Conservation (phyloP, 108 stramenopile genomes). For the Pseudonitzschia pungens region DNA sequence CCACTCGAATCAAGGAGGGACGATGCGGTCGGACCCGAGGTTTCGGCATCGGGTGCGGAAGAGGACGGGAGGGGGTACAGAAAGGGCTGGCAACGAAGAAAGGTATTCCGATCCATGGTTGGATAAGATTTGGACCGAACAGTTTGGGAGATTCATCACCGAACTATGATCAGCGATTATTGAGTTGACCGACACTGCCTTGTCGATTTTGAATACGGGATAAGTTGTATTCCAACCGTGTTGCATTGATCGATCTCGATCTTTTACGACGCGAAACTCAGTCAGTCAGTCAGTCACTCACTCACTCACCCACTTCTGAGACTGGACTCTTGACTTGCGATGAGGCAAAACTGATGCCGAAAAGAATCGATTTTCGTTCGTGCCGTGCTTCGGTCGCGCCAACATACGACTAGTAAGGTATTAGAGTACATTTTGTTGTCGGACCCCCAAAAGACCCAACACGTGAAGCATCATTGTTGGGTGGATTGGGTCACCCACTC, state of each 20-base stretch:
- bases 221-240: no score
- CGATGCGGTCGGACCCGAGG: not conserved
- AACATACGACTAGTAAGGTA: not conserved
- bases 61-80: conserved; percentile 16
- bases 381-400: not conserved
- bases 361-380: not conserved
- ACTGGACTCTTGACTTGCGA: no score
- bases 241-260: no score
- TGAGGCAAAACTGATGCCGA: not conserved
- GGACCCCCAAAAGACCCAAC: not conserved
- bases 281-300: no score
- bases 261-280: no score
- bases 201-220: no score
- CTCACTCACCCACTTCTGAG: no score
- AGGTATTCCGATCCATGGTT: conserved; percentile 26
- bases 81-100: conserved; percentile 27
- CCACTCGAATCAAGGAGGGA: not conserved
- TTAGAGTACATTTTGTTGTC: not conserved
- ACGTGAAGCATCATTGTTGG: not conserved
- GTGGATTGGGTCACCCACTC: no score
- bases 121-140: not conserved
- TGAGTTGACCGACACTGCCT: no score
- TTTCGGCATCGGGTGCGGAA: not conserved
- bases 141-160: no score
- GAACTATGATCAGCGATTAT: no score